A percentile compares a stretch with the other conserved stretches of the same genome.
Conservation (phyloP, 768 basidiomycete genomes). For the Leucosporidium creatinivorum region DNA sequence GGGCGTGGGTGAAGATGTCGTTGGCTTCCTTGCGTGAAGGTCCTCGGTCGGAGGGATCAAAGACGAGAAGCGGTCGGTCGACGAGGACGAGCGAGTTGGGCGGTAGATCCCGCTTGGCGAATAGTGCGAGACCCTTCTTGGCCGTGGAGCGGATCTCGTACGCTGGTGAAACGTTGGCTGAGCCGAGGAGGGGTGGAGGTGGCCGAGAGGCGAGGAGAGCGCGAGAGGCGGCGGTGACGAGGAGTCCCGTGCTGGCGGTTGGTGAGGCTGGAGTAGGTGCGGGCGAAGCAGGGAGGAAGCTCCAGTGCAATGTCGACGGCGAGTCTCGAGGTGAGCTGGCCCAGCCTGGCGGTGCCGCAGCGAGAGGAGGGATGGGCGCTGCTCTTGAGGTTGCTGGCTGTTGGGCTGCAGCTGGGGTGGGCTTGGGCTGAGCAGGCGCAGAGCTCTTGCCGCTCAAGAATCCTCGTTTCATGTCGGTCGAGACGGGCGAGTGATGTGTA, state of each 20-base stretch:
- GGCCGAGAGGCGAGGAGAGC: not conserved
- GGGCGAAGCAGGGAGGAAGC: not conserved
- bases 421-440: too few relatives aligned
- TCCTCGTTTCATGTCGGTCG: not conserved
- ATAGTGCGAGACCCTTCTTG: slow-evolving; percentile 5
- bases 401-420: not conserved
- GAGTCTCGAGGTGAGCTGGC: not conserved
- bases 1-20: not conserved
- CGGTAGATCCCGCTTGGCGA: slow-evolving; percentile 2
- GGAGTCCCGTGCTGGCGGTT: not conserved
- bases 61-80: slow-evolving; percentile 15
- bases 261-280: not conserved
- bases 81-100: not conserved
- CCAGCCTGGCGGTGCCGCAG: not conserved
- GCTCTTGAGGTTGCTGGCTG: not conserved
- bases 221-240: not conserved
- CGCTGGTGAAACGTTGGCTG: not conserved
- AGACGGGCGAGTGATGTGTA: not conserved
- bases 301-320: not conserved
- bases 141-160: not conserved
- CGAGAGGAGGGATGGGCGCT: not conserved
- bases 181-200: not conserved
- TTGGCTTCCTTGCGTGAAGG: not conserved
- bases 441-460: not conserved
- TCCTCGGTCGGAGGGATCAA: not conserved